These are phyloP conservation scores for Oryza punctata DNA, from an alignment of 176 grass and related monocot genomes.

Conservation along the genomic window DNA sequence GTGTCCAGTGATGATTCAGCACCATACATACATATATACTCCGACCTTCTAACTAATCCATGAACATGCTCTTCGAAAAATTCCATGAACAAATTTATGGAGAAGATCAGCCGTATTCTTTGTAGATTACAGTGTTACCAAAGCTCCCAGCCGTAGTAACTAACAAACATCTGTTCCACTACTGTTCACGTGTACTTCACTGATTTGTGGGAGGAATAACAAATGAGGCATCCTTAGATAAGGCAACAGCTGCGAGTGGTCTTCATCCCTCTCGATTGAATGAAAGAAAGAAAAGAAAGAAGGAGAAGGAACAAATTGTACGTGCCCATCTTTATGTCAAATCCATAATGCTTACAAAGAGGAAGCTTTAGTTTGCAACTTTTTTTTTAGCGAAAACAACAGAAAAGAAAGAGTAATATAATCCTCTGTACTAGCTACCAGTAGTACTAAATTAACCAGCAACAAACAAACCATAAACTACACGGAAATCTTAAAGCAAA, in stretches of 20 bases:
- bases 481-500: conserved; percentile 19
- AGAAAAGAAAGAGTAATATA: not conserved
- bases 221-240: conserved; percentile 31
- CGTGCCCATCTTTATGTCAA: conserved; percentile 50
- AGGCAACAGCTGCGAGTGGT: conserved; percentile 33
- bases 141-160: not conserved
- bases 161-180: not conserved
- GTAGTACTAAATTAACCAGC: not conserved
- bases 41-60: conserved; percentile 41
- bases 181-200: conserved; percentile 23
- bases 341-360: conserved; percentile 23
- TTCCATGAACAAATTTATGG: not conserved
- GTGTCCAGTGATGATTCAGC: conserved; percentile 7
- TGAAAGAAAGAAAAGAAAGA: conserved; percentile 18
- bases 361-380: conserved; percentile 16
- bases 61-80: not conserved
- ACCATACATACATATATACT: not conserved
- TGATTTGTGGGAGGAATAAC: conserved; percentile 26
- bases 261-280: conserved; percentile 17
- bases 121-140: not conserved
- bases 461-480: not conserved
- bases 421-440: not conserved
- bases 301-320: conserved; percentile 30
- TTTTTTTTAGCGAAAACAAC: not conserved
- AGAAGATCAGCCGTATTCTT: not conserved